These are phyloP conservation scores for Citrus hindsii DNA, from an alignment of 345 rosid species.

Conservation along the genomic window DNA sequence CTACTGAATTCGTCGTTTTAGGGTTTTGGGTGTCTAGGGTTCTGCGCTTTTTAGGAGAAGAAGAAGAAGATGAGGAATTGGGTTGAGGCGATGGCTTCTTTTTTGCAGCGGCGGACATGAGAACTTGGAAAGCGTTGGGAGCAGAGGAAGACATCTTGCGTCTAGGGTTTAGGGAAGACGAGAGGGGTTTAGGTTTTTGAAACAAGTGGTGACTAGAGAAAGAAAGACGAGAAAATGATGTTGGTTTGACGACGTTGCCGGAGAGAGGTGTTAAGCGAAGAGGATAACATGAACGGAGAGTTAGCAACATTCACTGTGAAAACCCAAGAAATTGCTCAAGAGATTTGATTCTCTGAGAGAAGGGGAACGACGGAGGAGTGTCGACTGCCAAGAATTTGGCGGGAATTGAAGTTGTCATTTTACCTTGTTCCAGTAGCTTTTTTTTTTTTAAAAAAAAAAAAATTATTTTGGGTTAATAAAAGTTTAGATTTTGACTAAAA, in stretches of 20 bases:
- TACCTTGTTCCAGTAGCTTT: too few species aligned
- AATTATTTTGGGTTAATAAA: too few species aligned
- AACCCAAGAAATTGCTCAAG: background rate
- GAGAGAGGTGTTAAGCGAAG: slow-evolving; percentile 14
- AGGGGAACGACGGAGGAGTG: too few species aligned
- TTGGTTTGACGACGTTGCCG: slow-evolving; percentile 3
- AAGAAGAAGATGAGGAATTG: background rate
- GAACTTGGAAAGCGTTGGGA: slow-evolving; percentile 80
- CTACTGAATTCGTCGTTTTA: background rate
- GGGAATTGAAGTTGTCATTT: background rate
- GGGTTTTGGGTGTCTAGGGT: slow-evolving; percentile 16
- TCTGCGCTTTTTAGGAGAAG: slow-evolving; percentile 48
- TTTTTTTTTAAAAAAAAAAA: too few species aligned
- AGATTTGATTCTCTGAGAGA: too few species aligned
- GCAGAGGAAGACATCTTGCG: slow-evolving; percentile 46
- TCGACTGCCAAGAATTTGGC: too few species aligned
- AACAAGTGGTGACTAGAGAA: background rate
- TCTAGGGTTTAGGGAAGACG: slow-evolving; percentile 12
- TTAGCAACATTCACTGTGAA: slow-evolving; percentile 28
- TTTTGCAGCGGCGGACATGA: slow-evolving; percentile 71
- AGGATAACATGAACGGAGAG: slow-evolving; percentile 30
- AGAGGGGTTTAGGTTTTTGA: background rate
- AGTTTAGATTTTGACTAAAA: too few species aligned
- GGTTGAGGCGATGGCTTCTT: slow-evolving; percentile 4
- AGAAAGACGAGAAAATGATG: slow-evolving; percentile 25